A percentile compares a stretch with the other conserved stretches of the same genome.
phyloP scores from a whole-genome alignment of 176 grass and related monocot genomes.

The Zea mays region Zm-B73-REFERENCE-NAM-5.0 NC_050102.1:139687501-139688000 shows the following conservation, averaged over 20 bases:
- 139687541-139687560: constrained; percentile 72
- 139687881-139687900: constrained; percentile 80
- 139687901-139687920: constrained; percentile 73
- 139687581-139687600: constrained; percentile 92
- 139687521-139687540: constrained; percentile 75
- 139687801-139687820: constrained; percentile 36
- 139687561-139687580: constrained; percentile 85
- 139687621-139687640: constrained; percentile 91
- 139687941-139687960: constrained; percentile 52
- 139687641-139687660: constrained; percentile 83
- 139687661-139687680: constrained; percentile 72
- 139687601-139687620: constrained; percentile 92
- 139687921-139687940: constrained; percentile 49
- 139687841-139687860: constrained; percentile 78
- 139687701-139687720: constrained; percentile 71
- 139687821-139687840: constrained; percentile 46
- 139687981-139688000: constrained; percentile 97
- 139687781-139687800: constrained; percentile 50
- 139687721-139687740: constrained; percentile 80
- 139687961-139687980: constrained; percentile 75
- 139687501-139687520: constrained; percentile 95
- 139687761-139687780: constrained; percentile 76
- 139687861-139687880: constrained; percentile 85
- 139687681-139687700: constrained; percentile 78
- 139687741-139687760: constrained; percentile 85